These are phyloP conservation scores for Setaria italica DNA, from an alignment of 202 grass and related monocot genomes.

Conservation along the genomic window DNA sequence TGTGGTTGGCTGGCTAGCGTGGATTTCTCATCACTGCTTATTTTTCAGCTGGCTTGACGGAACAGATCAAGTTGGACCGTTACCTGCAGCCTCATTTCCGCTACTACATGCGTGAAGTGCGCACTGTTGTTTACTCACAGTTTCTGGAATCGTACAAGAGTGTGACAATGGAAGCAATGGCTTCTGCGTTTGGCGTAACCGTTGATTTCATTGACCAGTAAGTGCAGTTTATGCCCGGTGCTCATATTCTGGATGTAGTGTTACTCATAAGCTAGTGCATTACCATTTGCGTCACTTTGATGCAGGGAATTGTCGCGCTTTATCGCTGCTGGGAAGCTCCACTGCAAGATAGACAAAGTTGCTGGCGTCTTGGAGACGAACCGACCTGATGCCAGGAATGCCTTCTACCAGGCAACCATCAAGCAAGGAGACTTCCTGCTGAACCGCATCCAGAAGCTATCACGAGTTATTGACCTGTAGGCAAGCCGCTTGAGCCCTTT, in stretches of 20 bases:
- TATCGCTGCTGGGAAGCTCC: slow-evolving; percentile 94
- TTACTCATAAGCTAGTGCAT: not conserved
- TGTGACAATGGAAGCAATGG: slow-evolving; percentile 99
- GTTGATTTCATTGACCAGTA: slow-evolving; percentile 98
- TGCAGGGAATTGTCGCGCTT: slow-evolving; percentile 89
- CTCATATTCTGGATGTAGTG: not conserved
- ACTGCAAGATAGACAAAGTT: slow-evolving; percentile 99
- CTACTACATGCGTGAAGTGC: slow-evolving; percentile 96
- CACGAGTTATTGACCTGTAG: slow-evolving; percentile 94
- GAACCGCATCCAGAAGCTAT: slow-evolving; percentile 97
- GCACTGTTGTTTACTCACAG: slow-evolving; percentile 89
- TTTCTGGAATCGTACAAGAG: slow-evolving; percentile 98
- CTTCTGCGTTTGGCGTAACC: slow-evolving; percentile 83
- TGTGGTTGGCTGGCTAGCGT: not conserved
- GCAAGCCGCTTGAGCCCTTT: slow-evolving; percentile 11
- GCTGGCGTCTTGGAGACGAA: slow-evolving; percentile 94
- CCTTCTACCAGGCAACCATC: slow-evolving; percentile 97
- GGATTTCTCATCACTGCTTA: slow-evolving; percentile 34
- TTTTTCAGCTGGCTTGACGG: slow-evolving; percentile 90
- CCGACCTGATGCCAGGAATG: slow-evolving; percentile 87
- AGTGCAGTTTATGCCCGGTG: slow-evolving; percentile 18
- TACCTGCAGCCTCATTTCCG: slow-evolving; percentile 95
- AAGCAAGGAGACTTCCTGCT: slow-evolving; percentile 98
- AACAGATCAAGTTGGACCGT: slow-evolving; percentile 90
- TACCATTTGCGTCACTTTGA: not conserved